Base-by-base conservation (phyloP, 192 early-diverging fungal species). In the Entomortierella lignicola region DNA sequence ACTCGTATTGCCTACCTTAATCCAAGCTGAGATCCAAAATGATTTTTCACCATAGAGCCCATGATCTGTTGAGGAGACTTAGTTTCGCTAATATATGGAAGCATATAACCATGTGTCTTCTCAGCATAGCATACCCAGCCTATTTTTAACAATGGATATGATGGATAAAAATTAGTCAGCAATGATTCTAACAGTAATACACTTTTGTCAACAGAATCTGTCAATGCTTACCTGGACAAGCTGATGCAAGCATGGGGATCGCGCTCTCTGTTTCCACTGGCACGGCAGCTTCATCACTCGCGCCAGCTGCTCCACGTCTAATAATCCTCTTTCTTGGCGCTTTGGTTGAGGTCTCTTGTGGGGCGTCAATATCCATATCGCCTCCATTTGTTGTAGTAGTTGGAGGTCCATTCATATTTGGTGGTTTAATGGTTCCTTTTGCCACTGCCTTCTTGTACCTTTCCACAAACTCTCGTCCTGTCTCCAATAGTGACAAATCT, bases 81-180 rank as follows among this genome's bases (percentile, higher is more conserved):
- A 6, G 93, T 92, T 32, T 88, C 88, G 72, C 92, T 93, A 60
- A 99, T 93, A 72, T 94, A 90, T 1, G 96, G 95, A 23, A 99
- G 81, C 11, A 96, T 87, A 71, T 92, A 90, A 18, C 88, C 90
- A 66, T 99, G 97, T 0, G 98, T 98, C 83, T 98, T 99, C 84
- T 99, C 98, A 15, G 96, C 96, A 67, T 99, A 99, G 83, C 98
- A 99, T 27, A 99, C 94, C 96, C 96, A 99, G 17, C 97, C 96
- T 66, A 72, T 5, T 17, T 8, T 8, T 10, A 44, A 37, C 10
- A 37, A 7, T 37, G 34, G 17, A 15, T 15, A 47, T 12, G 3
- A 47, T 12, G 4, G 4, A 15, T 4, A 47, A 12, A 15, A 20
- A 47, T 4, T 20, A 15, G 44, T 47, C 17, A 47, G 17, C 5